Base-by-base conservation (phyloP, 2,329 filamentous ascomycete genomes). In the Sarocladiaceae sp. region DNA sequence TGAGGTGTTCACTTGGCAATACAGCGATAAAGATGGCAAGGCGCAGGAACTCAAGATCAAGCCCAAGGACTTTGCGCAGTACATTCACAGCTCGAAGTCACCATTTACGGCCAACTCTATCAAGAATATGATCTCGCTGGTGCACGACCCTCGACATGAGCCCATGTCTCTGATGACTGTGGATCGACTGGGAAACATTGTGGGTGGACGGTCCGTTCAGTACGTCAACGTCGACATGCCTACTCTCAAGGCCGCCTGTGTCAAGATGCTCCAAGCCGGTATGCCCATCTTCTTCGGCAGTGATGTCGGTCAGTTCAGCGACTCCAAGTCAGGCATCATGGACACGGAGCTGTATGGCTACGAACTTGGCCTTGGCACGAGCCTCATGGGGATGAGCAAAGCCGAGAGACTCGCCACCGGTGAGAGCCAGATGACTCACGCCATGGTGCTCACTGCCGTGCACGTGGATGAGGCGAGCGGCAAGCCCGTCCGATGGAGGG, bases 391-490 rank as follows among this genome's bases (percentile, higher is more conserved):
- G 15, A 74, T 94, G 76, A 78, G 69, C 55, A 95, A 95, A 65
- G 83, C 84, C 1, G 76, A 88, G 55, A 70, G 88, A 3, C 67
- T 95, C 35, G 70, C 76, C 54, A 83, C 82, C 0, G 81, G 85
- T 10, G 88, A 94, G 65, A 83, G 78, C 44, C 74, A 78, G 42
- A 94, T 95, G 88, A 95, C 88, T 1, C 89, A 95, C 56, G 89
- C 89, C 4, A 95, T 95, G 89, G 87, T 94, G 0, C 65, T 95
- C 49, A 95, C 88, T 2, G 89, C 80, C 1, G 89, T 95, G 35
- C 88, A 95, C 58, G 61, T 94, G 3, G 82, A 85, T 48, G 69
- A 74, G 21, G 65, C 78, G 47, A 65, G 60, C 1, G 81, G 78
- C 1, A 76, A 79, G 62, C 73, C 80, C 2, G 76, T 88, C 1